Evolutionary conservation across 306 rosid species (phyloP).

Genomic region (Rosa lucieae): DNA sequence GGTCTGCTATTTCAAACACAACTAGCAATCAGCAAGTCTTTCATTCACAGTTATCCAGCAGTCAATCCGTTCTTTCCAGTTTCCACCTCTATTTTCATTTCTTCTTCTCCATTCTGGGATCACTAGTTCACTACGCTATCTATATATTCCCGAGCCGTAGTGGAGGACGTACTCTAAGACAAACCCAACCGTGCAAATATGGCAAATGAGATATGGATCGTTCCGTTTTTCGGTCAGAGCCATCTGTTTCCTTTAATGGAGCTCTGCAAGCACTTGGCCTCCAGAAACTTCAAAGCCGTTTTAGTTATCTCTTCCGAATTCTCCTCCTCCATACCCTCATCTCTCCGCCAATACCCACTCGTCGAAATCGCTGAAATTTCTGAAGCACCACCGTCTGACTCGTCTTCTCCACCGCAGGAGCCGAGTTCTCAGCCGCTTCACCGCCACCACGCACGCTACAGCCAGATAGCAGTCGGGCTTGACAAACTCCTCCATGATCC

Average conservation of each 20-base stretch:
- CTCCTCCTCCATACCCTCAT: constrained; percentile 46
- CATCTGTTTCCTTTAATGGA: constrained; percentile 62
- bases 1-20: too few species aligned
- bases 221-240: constrained; percentile 63
- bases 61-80: too few species aligned
- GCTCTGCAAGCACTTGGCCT: constrained; percentile 58
- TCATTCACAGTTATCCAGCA: too few species aligned
- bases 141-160: too few species aligned
- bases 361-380: constrained; percentile 35
- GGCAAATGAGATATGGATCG: constrained; percentile 48
- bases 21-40: too few species aligned
- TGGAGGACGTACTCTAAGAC: neutral
- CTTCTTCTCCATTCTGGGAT: too few species aligned
- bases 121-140: too few species aligned
- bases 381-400: neutral
- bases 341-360: constrained; percentile 41
- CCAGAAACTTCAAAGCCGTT: constrained; percentile 36
- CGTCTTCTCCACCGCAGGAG: constrained; percentile 7
- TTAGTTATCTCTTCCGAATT: constrained; percentile 42
- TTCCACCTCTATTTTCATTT: too few species aligned
- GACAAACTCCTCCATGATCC: constrained; percentile 32
- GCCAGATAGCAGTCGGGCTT: constrained; percentile 22
- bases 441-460: constrained; percentile 15
- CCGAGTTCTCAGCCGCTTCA: constrained; percentile 14
- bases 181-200: constrained; percentile 2